Percentiles rank a stretch among this genome's conserved stretches.
phyloP scores from a whole-genome alignment of 345 rosid genomes.

The Iberis pinnata region DNA sequence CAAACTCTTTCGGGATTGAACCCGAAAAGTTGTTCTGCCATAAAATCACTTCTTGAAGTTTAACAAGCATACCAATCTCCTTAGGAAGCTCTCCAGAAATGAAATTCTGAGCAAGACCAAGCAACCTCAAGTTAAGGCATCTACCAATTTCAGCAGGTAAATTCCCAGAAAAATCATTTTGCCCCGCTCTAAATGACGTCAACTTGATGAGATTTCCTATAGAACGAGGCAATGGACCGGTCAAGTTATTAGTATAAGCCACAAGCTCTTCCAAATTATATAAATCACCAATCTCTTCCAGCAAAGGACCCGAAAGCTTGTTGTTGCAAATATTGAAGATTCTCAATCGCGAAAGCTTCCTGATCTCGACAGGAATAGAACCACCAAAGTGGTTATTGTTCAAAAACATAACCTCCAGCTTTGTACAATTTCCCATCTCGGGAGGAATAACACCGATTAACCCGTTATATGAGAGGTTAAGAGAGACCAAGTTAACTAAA shows the following conservation, averaged over 20 bases:
- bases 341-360: slow-evolving; percentile 36
- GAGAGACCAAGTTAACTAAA: slow-evolving; percentile 48
- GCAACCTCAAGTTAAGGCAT: slow-evolving; percentile 53
- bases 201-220: slow-evolving; percentile 62
- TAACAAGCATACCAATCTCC: slow-evolving; percentile 66
- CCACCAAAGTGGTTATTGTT: slow-evolving; percentile 67
- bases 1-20: slow-evolving; percentile 62
- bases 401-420: slow-evolving; percentile 42
- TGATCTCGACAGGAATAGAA: slow-evolving; percentile 49
- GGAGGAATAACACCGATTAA: slow-evolving; percentile 51
- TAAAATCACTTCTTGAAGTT: slow-evolving; percentile 56
- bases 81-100: slow-evolving; percentile 63
- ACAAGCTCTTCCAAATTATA: slow-evolving; percentile 57
- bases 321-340: slow-evolving; percentile 69
- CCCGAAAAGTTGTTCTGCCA: slow-evolving; percentile 70
- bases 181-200: slow-evolving; percentile 61
- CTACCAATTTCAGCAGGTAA: slow-evolving; percentile 65
- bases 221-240: slow-evolving; percentile 72
- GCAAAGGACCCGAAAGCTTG: slow-evolving; percentile 63
- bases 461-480: slow-evolving; percentile 55
- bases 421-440: slow-evolving; percentile 67
- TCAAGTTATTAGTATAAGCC: slow-evolving; percentile 71
- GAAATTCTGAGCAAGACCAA: slow-evolving; percentile 83
- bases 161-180: slow-evolving; percentile 66
- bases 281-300: slow-evolving; percentile 60